Percentiles rank a stretch among this genome's conserved stretches.
Evolutionary conservation across 495 filamentous ascomycete species (phyloP).

Genomic region (Daldinia bambusicola): DNA sequence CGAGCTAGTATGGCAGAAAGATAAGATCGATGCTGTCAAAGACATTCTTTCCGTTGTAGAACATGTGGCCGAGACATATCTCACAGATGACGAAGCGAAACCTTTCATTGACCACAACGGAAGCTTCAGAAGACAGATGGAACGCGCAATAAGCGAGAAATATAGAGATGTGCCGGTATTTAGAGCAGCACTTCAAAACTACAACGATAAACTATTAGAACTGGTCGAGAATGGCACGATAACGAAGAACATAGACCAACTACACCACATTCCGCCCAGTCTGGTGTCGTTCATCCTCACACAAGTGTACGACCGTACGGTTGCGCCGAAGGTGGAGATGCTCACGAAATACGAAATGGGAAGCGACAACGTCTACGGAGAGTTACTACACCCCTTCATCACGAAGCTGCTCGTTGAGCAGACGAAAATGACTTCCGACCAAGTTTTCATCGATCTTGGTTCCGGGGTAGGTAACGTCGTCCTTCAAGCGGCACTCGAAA

Average conservation of each 20-base stretch:
- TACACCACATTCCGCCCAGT: slow-evolving; percentile 70
- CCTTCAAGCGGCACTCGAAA: slow-evolving; percentile 90
- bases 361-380: slow-evolving; percentile 92
- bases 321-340: slow-evolving; percentile 84
- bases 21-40: slow-evolving; percentile 84
- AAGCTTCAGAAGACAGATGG: slow-evolving; percentile 77
- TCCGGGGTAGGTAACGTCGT: slow-evolving; percentile 96
- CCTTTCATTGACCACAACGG: slow-evolving; percentile 76
- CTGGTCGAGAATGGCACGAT: slow-evolving; percentile 73
- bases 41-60: slow-evolving; percentile 86
- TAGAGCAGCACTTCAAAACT: slow-evolving; percentile 72
- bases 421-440: slow-evolving; percentile 76
- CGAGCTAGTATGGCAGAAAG: slow-evolving; percentile 77
- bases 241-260: slow-evolving; percentile 71
- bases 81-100: slow-evolving; percentile 70
- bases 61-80: slow-evolving; percentile 75
- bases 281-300: slow-evolving; percentile 83
- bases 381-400: slow-evolving; percentile 85
- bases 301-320: slow-evolving; percentile 91
- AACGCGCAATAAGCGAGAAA: slow-evolving; percentile 70
- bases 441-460: slow-evolving; percentile 92
- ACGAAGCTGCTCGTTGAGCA: slow-evolving; percentile 79
- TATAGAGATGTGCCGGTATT: slow-evolving; percentile 73
- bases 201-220: slow-evolving; percentile 73
- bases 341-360: slow-evolving; percentile 87